Evolutionary conservation across 1,139 yeast species (phyloP).

Genomic region (Candida sanyaensis): DNA sequence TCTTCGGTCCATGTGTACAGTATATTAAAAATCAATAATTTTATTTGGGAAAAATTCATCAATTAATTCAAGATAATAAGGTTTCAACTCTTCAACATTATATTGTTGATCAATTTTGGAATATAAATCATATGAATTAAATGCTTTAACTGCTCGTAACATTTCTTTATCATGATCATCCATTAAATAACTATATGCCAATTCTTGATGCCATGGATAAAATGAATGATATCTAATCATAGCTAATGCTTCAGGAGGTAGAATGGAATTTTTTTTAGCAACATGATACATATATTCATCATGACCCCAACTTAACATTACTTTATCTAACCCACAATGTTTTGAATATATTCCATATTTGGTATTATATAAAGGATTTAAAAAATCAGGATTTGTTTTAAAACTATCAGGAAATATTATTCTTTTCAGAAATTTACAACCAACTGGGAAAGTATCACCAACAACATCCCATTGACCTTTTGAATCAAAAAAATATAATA

Average conservation of each 20-base stretch:
- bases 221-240: slow-evolving; percentile 78
- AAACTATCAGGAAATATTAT: slow-evolving; percentile 66
- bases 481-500: slow-evolving; percentile 68
- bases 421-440: slow-evolving; percentile 62
- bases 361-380: slow-evolving; percentile 65
- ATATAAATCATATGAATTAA: slow-evolving; percentile 69
- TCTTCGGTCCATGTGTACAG: not conserved
- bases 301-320: slow-evolving; percentile 79
- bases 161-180: slow-evolving; percentile 62
- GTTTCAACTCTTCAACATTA: slow-evolving; percentile 51
- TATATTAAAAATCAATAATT: slow-evolving; percentile 57
- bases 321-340: slow-evolving; percentile 68
- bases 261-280: slow-evolving; percentile 61
- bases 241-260: slow-evolving; percentile 69
- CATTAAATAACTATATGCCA: slow-evolving; percentile 67
- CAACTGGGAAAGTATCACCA: slow-evolving; percentile 78
- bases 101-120: slow-evolving; percentile 57
- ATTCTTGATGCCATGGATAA: slow-evolving; percentile 77
- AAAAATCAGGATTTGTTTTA: slow-evolving; percentile 58
- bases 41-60: slow-evolving; percentile 67
- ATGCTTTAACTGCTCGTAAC: slow-evolving; percentile 64
- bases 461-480: slow-evolving; percentile 85
- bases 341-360: slow-evolving; percentile 67
- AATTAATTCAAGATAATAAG: slow-evolving; percentile 61
- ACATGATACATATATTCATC: slow-evolving; percentile 78